These are phyloP conservation scores for Leccinum pachyderme DNA, from an alignment of 1,284 basidiomycete species.

Conservation along the genomic window DNA sequence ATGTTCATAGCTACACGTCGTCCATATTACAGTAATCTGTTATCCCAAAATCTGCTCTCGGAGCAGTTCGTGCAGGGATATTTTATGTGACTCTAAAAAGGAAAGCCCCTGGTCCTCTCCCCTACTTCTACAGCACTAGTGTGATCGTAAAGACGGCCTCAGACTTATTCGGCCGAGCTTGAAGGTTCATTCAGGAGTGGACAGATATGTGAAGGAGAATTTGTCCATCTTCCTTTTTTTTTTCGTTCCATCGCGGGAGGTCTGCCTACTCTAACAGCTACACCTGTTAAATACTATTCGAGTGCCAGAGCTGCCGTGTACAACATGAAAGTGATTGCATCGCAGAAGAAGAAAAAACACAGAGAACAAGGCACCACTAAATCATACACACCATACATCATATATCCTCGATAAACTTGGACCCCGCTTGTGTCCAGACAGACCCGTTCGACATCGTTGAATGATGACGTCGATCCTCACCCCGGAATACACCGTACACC, in stretches of 20 bases:
- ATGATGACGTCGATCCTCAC: conserved; percentile 27
- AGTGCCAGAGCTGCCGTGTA: background rate
- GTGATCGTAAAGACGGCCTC: too few relatives aligned
- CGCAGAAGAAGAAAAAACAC: background rate
- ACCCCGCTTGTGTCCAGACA: conserved; percentile 40
- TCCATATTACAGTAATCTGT: background rate
- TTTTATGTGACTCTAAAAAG: too few relatives aligned
- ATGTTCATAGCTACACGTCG: conserved; percentile 5
- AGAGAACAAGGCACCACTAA: background rate
- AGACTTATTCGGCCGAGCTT: too few relatives aligned
- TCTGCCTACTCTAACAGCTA: background rate
- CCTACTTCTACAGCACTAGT: too few relatives aligned
- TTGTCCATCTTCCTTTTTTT: too few relatives aligned
- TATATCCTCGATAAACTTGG: conserved; percentile 32
- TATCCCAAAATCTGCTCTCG: background rate
- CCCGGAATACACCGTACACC: background rate
- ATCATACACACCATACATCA: conserved; percentile 4
- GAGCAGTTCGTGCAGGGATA: too few relatives aligned
- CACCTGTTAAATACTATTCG: background rate
- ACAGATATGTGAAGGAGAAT: too few relatives aligned
- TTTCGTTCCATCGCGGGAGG: too few relatives aligned
- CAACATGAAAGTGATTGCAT: background rate
- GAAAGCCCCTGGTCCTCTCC: too few relatives aligned
- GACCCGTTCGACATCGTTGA: conserved; percentile 35
- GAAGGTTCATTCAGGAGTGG: too few relatives aligned